Conservation (phyloP, 257 asterid genomes). For the Rubia yunnanensis region DNA sequence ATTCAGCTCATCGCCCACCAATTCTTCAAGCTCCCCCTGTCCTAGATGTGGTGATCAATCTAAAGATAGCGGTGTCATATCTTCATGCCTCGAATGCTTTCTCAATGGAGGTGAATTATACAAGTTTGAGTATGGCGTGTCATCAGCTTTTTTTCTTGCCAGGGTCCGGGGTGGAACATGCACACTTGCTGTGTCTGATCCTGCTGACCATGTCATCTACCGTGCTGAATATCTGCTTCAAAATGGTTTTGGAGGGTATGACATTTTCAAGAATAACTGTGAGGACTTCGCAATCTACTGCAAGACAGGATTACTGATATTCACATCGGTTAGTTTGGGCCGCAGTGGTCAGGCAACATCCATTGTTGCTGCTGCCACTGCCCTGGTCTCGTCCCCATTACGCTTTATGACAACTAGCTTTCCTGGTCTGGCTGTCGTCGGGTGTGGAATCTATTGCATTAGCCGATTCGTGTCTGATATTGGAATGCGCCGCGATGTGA, state of each 20-base stretch:
- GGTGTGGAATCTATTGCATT: conserved; percentile 60
- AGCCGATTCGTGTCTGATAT: conserved; percentile 65
- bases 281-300: conserved; percentile 90
- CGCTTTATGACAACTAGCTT: conserved; percentile 58
- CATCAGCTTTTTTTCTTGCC: conserved; percentile 47
- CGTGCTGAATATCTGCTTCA: conserved; percentile 69
- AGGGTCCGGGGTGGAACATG: conserved; percentile 90
- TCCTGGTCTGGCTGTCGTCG: conserved; percentile 45
- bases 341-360: conserved; percentile 85
- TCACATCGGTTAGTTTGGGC: conserved; percentile 48
- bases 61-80: conserved; percentile 51
- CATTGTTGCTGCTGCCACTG: conserved; percentile 53
- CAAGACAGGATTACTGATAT: conserved; percentile 73
- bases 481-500: conserved; percentile 76
- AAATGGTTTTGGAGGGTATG: conserved; percentile 70
- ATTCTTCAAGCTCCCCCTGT: conserved; percentile 46
- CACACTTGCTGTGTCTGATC: conserved; percentile 63
- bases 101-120: conserved; percentile 63
- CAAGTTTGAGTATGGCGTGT: conserved; percentile 48
- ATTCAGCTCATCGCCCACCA: conserved; percentile 64
- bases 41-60: conserved; percentile 73
- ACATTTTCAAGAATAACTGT: conserved; percentile 73
- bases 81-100: conserved; percentile 86
- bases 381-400: conserved; percentile 62
- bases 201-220: conserved; percentile 46